These are phyloP conservation scores for Spergularia marina DNA, from an alignment of 148 eudicot genomes.

Conservation along the genomic window DNA sequence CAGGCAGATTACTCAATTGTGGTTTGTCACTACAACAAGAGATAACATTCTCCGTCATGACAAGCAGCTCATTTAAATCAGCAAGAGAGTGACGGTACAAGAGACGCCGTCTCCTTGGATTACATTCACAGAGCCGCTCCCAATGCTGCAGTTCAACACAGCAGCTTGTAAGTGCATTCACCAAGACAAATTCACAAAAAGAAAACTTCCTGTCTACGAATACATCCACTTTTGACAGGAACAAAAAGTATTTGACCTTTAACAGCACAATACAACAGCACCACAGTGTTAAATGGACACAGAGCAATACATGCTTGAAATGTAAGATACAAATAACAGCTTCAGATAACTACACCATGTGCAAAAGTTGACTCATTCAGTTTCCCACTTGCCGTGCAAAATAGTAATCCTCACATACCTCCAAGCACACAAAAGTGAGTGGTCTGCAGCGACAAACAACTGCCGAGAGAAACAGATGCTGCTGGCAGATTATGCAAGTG, in stretches of 20 bases:
- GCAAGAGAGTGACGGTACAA: conserved; percentile 83
- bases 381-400: background rate
- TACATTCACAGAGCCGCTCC: conserved; percentile 97
- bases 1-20: conserved; percentile 34
- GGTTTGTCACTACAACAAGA: conserved; percentile 31
- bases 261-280: background rate
- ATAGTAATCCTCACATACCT: conserved; percentile 47
- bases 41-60: conserved; percentile 32
- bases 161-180: conserved; percentile 3
- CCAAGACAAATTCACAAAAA: conserved; percentile 10
- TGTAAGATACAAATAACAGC: background rate
- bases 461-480: conserved; percentile 88
- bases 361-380: conserved; percentile 2
- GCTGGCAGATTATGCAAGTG: conserved; percentile 90
- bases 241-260: background rate
- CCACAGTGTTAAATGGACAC: background rate
- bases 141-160: conserved; percentile 65
- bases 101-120: conserved; percentile 59
- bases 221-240: background rate
- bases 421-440: conserved; percentile 74
- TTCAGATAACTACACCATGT: conserved; percentile 1
- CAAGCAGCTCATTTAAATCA: conserved; percentile 59
- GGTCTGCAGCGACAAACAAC: conserved; percentile 90
- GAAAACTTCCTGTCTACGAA: background rate
- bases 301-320: background rate